A percentile compares a stretch with the other conserved stretches of the same genome.
Evolutionary conservation across 352 stramenopile genomes (phyloP).

Genomic region (Phytopythium oedochilum): DNA sequence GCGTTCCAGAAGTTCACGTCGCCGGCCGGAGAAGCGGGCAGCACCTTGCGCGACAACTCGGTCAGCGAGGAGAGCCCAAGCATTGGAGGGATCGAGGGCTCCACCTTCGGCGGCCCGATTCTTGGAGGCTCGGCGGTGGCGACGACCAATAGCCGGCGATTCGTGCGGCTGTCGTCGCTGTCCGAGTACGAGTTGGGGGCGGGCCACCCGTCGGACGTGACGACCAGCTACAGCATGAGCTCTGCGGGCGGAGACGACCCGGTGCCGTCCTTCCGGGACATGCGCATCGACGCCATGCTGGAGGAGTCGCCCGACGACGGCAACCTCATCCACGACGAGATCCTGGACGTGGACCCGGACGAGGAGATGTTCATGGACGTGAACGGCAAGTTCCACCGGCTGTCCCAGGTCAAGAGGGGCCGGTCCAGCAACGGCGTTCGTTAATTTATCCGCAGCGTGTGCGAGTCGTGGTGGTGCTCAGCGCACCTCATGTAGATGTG

Average conservation of each 20-base stretch:
- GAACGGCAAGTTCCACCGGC: conserved; percentile 7
- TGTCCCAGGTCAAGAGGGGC: conserved; percentile 7
- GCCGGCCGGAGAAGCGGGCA: conserved; percentile 18
- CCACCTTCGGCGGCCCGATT: conserved; percentile 19
- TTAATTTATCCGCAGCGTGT: neutral
- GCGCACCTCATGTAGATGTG: too few species aligned
- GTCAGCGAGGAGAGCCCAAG: conserved; percentile 18
- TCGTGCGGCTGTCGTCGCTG: conserved; percentile 54
- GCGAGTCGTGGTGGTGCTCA: neutral
- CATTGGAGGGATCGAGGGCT: conserved; percentile 12
- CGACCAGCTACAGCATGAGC: conserved; percentile 30
- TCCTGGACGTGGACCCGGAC: conserved; percentile 12
- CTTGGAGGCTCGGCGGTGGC: conserved; percentile 16
- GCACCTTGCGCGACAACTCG: conserved; percentile 22
- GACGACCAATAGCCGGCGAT: conserved; percentile 23
- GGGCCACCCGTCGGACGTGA: conserved; percentile 27
- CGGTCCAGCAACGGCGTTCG: conserved; percentile 3
- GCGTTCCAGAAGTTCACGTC: conserved; percentile 48
- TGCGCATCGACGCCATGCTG: conserved; percentile 42
- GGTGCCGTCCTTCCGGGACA: conserved; percentile 48
- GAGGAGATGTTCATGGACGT: conserved; percentile 13
- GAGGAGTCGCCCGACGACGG: conserved; percentile 34
- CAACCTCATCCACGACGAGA: conserved; percentile 23
- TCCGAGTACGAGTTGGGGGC: conserved; percentile 49
- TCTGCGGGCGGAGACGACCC: conserved; percentile 17